Conservation (phyloP, 176 grass and related monocot genomes). For the Aegilops tauschii region DNA sequence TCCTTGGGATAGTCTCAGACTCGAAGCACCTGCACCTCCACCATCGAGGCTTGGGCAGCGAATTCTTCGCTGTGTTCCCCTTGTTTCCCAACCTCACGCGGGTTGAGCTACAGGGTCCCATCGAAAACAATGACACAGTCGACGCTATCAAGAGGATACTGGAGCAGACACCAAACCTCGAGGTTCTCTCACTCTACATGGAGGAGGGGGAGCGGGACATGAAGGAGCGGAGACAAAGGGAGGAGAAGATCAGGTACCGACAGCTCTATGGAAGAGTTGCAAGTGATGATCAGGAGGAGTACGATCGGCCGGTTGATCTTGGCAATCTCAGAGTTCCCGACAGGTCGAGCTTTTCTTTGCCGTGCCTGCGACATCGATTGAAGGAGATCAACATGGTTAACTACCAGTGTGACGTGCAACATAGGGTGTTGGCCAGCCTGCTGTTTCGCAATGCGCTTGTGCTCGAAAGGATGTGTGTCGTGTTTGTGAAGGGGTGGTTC, state of each 20-base stretch:
- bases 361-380: background rate
- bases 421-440: conserved; percentile 10
- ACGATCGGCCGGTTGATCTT: background rate
- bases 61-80: background rate
- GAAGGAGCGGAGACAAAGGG: background rate
- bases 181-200: background rate
- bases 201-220: background rate
- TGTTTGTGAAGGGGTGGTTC: background rate
- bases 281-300: too few relatives aligned
- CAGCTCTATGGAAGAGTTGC: too few relatives aligned
- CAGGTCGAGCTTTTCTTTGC: background rate
- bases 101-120: background rate
- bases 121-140: background rate
- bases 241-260: too few relatives aligned
- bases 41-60: background rate
- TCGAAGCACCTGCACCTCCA: background rate
- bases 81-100: background rate
- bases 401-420: background rate
- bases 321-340: background rate
- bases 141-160: background rate
- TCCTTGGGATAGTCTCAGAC: background rate
- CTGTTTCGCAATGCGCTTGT: background rate
- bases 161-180: background rate
- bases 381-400: conserved; percentile 13
- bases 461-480: background rate